phyloP scores from a whole-genome alignment of 2,329 filamentous ascomycete genomes.

The Exophiala viscosa region DNA sequence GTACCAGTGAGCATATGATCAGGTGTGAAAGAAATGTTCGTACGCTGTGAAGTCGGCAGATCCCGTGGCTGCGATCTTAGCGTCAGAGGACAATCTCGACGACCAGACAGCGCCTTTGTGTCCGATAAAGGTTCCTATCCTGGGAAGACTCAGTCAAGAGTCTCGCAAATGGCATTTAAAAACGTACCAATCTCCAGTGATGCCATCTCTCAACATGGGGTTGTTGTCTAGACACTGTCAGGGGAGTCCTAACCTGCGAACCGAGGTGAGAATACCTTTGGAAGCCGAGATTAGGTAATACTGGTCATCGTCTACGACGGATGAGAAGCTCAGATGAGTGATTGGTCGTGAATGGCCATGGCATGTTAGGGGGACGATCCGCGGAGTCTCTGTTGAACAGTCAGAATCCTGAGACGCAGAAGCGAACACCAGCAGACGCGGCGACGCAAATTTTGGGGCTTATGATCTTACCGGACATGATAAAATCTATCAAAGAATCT shows the following conservation, averaged over 20 bases:
- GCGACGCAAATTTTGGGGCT: not conserved
- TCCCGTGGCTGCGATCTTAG: conserved; percentile 82
- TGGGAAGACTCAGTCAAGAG: conserved; percentile 29
- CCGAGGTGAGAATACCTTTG: conserved; percentile 59
- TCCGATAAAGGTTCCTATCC: conserved; percentile 95
- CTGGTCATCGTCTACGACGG: conserved; percentile 72
- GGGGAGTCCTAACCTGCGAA: not conserved
- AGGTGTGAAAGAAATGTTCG: conserved; percentile 34
- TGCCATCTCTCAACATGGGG: conserved; percentile 93
- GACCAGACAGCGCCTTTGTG: conserved; percentile 99
- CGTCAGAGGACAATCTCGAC: conserved; percentile 82
- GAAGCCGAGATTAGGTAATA: conserved; percentile 93
- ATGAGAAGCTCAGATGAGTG: conserved; percentile 85
- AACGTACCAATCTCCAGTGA: conserved; percentile 83
- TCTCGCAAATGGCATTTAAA: not conserved
- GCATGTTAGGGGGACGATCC: conserved; percentile 83
- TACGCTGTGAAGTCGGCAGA: conserved; percentile 95
- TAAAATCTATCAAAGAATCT: no score
- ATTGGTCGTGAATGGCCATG: conserved; percentile 92
- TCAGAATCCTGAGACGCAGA: not conserved
- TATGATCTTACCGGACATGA: no score
- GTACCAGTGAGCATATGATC: conserved; percentile 7
- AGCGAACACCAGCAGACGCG: not conserved
- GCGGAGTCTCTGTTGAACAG: conserved; percentile 37
- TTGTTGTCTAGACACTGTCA: conserved; percentile 71